Percentiles rank a stretch among this genome's conserved stretches.
Conservation (phyloP, 2,329 filamentous ascomycete genomes). For the Penicillium rolfsii region DNA sequence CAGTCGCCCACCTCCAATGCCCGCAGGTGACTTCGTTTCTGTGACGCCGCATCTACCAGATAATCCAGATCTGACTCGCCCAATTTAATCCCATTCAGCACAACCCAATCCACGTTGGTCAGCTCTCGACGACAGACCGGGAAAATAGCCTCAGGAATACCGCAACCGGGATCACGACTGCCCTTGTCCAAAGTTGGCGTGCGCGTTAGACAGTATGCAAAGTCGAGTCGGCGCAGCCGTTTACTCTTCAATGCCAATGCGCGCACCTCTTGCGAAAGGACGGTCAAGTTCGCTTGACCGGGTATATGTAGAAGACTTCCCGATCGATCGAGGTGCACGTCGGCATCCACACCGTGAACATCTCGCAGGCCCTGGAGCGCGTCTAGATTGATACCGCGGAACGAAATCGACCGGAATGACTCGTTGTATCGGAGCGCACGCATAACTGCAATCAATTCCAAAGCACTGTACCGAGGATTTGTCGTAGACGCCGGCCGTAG, state of each 20-base stretch:
- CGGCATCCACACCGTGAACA: constrained; percentile 62
- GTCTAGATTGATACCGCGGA: constrained; percentile 67
- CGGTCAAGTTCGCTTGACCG: constrained; percentile 58
- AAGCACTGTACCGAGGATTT: constrained; percentile 58
- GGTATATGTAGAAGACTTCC: constrained; percentile 57
- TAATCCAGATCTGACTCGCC: constrained; percentile 70
- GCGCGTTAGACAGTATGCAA: constrained; percentile 63
- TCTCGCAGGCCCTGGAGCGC: constrained; percentile 65
- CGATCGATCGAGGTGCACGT: constrained; percentile 64
- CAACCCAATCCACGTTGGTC: constrained; percentile 72
- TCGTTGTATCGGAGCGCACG: constrained; percentile 72
- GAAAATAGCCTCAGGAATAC: constrained; percentile 70
- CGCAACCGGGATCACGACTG: constrained; percentile 65
- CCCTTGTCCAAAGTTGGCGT: constrained; percentile 55
- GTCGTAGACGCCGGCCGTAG: constrained; percentile 57
- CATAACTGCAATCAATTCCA: constrained; percentile 72
- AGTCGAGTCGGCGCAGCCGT: constrained; percentile 65
- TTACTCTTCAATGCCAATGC: constrained; percentile 69
- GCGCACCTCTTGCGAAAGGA: constrained; percentile 70
- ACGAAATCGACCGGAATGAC: constrained; percentile 68
- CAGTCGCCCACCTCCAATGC: constrained; percentile 70
- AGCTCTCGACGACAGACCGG: constrained; percentile 68
- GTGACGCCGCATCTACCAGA: constrained; percentile 68
- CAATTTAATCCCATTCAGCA: constrained; percentile 69
- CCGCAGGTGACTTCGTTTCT: constrained; percentile 65